These are phyloP conservation scores for Cladosporium halotolerans DNA, from an alignment of 2,329 filamentous ascomycete genomes.

Conservation along the genomic window DNA sequence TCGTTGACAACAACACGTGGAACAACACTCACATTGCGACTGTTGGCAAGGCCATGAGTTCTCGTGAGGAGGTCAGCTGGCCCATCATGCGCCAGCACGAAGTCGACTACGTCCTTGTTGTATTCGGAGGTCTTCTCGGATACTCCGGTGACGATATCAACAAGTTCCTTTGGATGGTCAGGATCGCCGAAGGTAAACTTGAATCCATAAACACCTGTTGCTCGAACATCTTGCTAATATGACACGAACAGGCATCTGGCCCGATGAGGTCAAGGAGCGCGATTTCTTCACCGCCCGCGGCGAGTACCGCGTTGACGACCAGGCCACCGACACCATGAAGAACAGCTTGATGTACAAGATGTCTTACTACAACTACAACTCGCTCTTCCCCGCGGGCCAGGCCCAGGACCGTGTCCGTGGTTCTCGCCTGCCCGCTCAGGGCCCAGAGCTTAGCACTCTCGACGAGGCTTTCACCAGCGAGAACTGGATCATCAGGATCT, in stretches of 20 bases:
- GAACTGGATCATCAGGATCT: conserved; percentile 99
- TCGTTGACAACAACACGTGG: conserved; percentile 99
- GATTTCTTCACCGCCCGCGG: conserved; percentile 91
- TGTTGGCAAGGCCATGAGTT: conserved; percentile 98
- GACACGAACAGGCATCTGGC: conserved; percentile 63
- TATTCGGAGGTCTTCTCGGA: conserved; percentile 90
- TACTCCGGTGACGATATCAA: conserved; percentile 99
- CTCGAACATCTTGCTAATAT: conserved; percentile 7
- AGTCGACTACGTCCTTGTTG: conserved; percentile 96
- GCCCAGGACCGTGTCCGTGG: conserved; percentile 84
- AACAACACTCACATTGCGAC: conserved; percentile 99
- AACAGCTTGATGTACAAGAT: conserved; percentile 99
- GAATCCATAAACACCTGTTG: neutral
- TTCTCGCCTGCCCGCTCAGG: conserved; percentile 70
- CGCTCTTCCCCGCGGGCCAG: conserved; percentile 85
- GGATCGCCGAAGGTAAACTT: conserved; percentile 79
- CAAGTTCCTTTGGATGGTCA: conserved; percentile 99
- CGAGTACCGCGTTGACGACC: conserved; percentile 91
- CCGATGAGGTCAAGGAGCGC: conserved; percentile 96
- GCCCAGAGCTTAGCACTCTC: conserved; percentile 77
- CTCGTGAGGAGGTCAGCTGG: conserved; percentile 94
- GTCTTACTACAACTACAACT: conserved; percentile 97
- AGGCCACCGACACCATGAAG: conserved; percentile 93
- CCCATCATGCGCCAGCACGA: conserved; percentile 98
- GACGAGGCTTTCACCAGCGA: conserved; percentile 98